Conservation (phyloP, 768 basidiomycete genomes). For the Xerocomellus chrysenteron region DNA sequence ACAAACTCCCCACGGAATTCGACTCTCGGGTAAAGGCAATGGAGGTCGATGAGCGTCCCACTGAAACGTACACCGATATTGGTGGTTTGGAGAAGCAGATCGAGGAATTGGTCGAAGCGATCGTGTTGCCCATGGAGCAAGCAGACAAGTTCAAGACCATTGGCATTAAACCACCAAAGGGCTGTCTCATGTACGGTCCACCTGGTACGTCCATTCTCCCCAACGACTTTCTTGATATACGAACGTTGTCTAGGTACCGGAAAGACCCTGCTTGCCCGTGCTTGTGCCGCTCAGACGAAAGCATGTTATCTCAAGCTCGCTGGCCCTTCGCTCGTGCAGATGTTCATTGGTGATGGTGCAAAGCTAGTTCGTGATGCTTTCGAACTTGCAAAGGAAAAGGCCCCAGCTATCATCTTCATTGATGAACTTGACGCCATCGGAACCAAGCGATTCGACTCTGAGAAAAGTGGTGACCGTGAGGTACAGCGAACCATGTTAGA, state of each 20-base stretch:
- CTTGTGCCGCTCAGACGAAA: slow-evolving; percentile 96
- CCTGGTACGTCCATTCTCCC: slow-evolving; percentile 60
- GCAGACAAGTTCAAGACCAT: slow-evolving; percentile 97
- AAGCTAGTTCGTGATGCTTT: slow-evolving; percentile 99
- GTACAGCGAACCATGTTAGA: slow-evolving; percentile 99
- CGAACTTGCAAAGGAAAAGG: slow-evolving; percentile 96
- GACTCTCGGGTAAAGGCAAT: slow-evolving; percentile 99
- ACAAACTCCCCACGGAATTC: slow-evolving; percentile 94
- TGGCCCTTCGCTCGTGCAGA: slow-evolving; percentile 96
- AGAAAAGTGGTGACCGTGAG: slow-evolving; percentile 98
- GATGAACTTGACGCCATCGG: slow-evolving; percentile 99
- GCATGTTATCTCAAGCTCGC: slow-evolving; percentile 98
- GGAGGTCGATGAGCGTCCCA: slow-evolving; percentile 98
- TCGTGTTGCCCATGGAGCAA: slow-evolving; percentile 98
- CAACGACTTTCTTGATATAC: not conserved
- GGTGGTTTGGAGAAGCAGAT: slow-evolving; percentile 99
- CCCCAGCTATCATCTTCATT: slow-evolving; percentile 98
- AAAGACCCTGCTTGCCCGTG: slow-evolving; percentile 95
- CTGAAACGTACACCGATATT: slow-evolving; percentile 95
- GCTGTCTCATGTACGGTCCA: slow-evolving; percentile 98
- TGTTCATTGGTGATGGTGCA: slow-evolving; percentile 99
- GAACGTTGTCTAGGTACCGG: slow-evolving; percentile 66
- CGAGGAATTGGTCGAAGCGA: slow-evolving; percentile 96
- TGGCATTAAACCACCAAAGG: slow-evolving; percentile 98
- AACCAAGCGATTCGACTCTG: slow-evolving; percentile 97